These are phyloP conservation scores for Uronychia setigera DNA, from an alignment of 73 alveolate species.

Conservation along the genomic window DNA sequence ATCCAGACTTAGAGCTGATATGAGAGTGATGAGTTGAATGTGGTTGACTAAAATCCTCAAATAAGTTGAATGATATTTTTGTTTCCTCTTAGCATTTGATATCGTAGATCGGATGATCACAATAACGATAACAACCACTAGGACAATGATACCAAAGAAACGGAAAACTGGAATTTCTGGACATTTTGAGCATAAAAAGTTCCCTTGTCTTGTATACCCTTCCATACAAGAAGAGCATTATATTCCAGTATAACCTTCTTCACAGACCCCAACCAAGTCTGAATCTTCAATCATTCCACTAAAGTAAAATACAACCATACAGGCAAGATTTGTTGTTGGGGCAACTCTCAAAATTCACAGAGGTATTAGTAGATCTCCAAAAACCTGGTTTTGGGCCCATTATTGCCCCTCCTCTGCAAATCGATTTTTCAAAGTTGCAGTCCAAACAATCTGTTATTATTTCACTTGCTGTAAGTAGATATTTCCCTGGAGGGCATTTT, in stretches of 20 bases:
- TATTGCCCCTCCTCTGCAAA: neutral
- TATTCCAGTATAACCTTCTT: neutral
- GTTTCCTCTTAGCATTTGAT: too few relatives aligned
- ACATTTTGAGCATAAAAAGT: neutral
- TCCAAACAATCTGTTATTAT: neutral
- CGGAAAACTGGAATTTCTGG: too few relatives aligned
- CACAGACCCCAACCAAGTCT: neutral
- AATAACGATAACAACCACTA: too few relatives aligned
- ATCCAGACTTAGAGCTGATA: too few relatives aligned
- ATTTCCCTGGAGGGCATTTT: neutral
- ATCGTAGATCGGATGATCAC: too few relatives aligned
- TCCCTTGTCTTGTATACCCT: neutral
- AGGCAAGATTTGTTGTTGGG: neutral
- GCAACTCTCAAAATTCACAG: neutral
- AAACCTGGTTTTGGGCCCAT: neutral
- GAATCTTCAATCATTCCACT: neutral
- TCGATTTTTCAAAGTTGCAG: neutral
- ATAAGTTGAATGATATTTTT: too few relatives aligned
- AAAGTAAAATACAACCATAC: neutral
- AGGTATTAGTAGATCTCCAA: neutral
- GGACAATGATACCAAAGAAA: too few relatives aligned
- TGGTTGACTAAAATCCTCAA: too few relatives aligned
- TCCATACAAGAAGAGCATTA: neutral
- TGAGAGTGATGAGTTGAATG: too few relatives aligned
- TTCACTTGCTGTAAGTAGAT: too few relatives aligned